These are phyloP conservation scores for Physocladia obscura DNA, from an alignment of 192 early-diverging fungal species.

Conservation along the genomic window DNA sequence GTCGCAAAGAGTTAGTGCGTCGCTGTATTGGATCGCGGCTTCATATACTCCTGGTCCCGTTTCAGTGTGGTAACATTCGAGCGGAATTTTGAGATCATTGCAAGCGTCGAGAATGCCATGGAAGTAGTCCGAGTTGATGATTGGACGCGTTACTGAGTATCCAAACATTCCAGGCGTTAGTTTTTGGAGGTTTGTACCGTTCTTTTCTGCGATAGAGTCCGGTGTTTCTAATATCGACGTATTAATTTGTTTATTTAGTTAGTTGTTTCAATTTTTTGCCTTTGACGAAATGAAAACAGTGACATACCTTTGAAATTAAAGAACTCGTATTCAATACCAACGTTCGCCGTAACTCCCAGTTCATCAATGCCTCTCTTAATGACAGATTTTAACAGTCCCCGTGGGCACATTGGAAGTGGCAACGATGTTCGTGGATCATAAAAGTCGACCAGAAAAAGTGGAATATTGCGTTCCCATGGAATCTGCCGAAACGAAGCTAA, in stretches of 20 bases:
- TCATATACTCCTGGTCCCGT: constrained; percentile 84
- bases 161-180: constrained; percentile 83
- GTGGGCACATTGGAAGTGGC: constrained; percentile 65
- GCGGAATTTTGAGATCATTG: constrained; percentile 51
- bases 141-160: constrained; percentile 69
- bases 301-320: constrained; percentile 73
- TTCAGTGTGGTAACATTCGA: constrained; percentile 81
- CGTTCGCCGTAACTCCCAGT: constrained; percentile 37
- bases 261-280: too few species aligned
- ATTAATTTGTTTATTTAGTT: too few species aligned
- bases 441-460: constrained; percentile 73
- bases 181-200: constrained; percentile 52
- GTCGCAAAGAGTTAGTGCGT: constrained; percentile 64
- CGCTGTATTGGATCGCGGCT: constrained; percentile 68
- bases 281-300: neutral
- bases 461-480: constrained; percentile 73
- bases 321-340: constrained; percentile 73
- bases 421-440: constrained; percentile 54
- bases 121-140: constrained; percentile 69
- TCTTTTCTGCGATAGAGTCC: constrained; percentile 61
- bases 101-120: constrained; percentile 67
- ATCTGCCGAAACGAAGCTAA: constrained; percentile 62
- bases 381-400: constrained; percentile 54
- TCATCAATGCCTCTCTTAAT: constrained; percentile 40
- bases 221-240: constrained; percentile 60